Base-by-base conservation (phyloP, 2,329 filamentous ascomycete species). In the Fusarium tuaranense region DNA sequence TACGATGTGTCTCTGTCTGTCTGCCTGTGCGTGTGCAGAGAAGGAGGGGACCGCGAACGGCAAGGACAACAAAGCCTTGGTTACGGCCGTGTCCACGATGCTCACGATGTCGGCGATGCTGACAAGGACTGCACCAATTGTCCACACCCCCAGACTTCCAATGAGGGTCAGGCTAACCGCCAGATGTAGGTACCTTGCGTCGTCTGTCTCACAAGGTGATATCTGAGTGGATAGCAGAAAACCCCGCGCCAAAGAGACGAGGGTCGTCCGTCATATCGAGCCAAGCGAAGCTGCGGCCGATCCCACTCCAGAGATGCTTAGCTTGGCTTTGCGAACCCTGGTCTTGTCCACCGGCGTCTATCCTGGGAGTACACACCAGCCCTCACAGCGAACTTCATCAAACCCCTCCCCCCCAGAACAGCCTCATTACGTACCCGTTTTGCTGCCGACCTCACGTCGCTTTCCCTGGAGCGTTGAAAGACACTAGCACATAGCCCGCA, bases 341-440 rank as follows among this genome's bases (percentile, higher is more conserved):
- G 68, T 60, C 57, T 63, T 27, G 46, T 61, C 48, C 38, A 63
- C 65, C 67, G 65, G 72, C 69, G 72, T 75, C 59, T 70, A 67
- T 75, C 69, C 64, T 67, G 48, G 48, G 48, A 32, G 48, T 53
- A 25, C 34, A 59, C 63, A 69, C 64, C 57, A 44, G 65, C 65
- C 59, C 41, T 46, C 51, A 65, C 51, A 69, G 59, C 65, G 22
- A 63, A 51, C 27, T 34, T 41, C 60, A 55, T 55, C 44, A 30
- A 65, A 62, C 72, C 68, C 62, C 72, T 72, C 69, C 58, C 60
- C 58, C 41, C n/a, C 46, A 70, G 6, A 65, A 60, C 59, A 68
- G 70, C 63, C 71, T 70, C 69, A 71, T 77, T 76, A 74, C 76
- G 72, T 77, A 73, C 61, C 67, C 48, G 18, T 57, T 68, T 63